Base-by-base conservation (phyloP, 2,329 filamentous ascomycete species). In the Phaeosphaeria sp. region DNA sequence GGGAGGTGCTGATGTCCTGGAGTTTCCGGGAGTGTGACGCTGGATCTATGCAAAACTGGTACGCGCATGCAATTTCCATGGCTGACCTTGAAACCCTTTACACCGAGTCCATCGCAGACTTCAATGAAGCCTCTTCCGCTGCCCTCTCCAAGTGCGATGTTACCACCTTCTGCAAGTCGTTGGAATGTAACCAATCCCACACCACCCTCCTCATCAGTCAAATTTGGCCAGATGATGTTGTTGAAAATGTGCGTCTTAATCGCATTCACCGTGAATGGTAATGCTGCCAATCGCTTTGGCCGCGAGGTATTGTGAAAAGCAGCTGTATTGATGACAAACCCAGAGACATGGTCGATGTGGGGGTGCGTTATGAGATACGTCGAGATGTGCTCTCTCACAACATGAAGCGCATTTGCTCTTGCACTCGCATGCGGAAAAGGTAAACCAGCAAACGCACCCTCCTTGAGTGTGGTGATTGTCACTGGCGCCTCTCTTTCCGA, bases 211-310 rank as follows among this genome's bases (percentile, higher is more conserved):
- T 99, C 95, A 71, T 99, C 94, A 0, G 92, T 96, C 41, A 99
- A 80, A 67, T 99, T 99, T 0, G 95, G 95, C 95, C 95, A 99
- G 53, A 98, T 96, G 56, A 97, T 82, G 71, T 97, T 96, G 78
- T 99, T 99, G 82, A 99, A 99, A 58, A 99, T 92, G 77, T 99
- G 93, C 0, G 84, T 88, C 75, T 97, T 98, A 77, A 99, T 89
- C 0, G 94, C 93, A 46, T 92, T 85, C 51, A 99, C 93, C n/a
- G 94, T 96, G 25, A 88, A 89, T 0, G 93, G 92, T 3, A 98
- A 81, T 0, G 91, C 94, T 1, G 94, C 93, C 15, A 99, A 82
- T 22, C 90, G 87, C 78, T 98, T 99, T 0, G 93, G 92, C 30
- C 84, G 82, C 25, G 89, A 87, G 1, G 90, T 87, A 27, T 90